Conservation (phyloP, 345 rosid genomes). For the Eucalyptus shirleyi region DNA sequence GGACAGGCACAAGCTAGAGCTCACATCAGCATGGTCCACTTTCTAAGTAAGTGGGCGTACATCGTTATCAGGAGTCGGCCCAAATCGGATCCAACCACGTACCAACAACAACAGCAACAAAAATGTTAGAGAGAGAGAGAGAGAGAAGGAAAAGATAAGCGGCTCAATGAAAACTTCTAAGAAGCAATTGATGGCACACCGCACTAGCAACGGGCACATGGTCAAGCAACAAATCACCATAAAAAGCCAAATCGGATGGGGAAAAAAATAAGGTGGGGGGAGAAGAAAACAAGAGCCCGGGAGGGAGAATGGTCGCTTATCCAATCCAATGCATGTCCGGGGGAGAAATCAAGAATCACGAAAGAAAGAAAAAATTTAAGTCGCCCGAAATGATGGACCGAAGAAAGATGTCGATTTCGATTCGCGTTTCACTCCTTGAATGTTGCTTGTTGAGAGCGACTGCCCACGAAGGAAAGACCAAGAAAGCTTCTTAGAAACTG, state of each 20-base stretch:
- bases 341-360: neutral
- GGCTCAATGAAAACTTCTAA: neutral
- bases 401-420: neutral
- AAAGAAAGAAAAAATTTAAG: neutral
- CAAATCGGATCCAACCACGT: neutral
- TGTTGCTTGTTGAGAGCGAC: neutral
- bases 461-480: neutral
- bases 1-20: neutral
- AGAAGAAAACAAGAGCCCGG: neutral
- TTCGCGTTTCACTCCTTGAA: neutral
- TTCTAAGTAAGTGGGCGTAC: neutral
- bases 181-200: neutral
- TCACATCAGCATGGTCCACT: neutral
- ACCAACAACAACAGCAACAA: neutral
- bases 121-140: neutral
- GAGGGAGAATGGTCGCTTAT: neutral
- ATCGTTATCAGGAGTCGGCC: neutral
- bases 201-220: neutral
- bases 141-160: neutral
- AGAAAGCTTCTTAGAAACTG: neutral
- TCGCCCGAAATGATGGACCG: neutral
- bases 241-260: neutral
- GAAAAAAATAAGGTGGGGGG: neutral
- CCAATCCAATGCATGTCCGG: neutral
- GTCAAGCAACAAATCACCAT: neutral